Conservation (phyloP, 2,329 filamentous ascomycete genomes). For the Aspergillus phoenicis region DNA sequence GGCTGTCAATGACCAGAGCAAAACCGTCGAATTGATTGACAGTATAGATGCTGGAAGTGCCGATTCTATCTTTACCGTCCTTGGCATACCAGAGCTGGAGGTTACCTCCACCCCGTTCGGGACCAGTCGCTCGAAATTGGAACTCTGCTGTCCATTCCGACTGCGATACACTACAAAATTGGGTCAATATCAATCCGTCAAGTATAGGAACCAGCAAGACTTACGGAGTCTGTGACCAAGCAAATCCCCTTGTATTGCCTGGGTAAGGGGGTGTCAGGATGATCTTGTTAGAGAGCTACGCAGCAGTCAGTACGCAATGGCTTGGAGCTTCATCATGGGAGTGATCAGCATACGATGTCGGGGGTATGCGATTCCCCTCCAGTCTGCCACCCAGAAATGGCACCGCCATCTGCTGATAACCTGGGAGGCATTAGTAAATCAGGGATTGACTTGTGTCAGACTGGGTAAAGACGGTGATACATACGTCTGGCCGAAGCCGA, state of each 20-base stretch:
- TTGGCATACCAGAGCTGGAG: constrained; percentile 90
- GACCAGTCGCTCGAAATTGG: constrained; percentile 83
- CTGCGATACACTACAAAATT: constrained; percentile 45
- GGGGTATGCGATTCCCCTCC: constrained; percentile 57
- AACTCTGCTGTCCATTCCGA: constrained; percentile 80
- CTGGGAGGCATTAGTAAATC: constrained; percentile 40
- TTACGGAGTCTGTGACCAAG: constrained; percentile 71
- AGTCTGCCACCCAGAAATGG: constrained; percentile 59
- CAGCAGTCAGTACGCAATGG: constrained; percentile 18
- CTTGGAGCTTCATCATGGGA: not conserved
- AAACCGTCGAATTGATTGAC: constrained; percentile 86
- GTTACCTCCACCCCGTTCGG: constrained; percentile 83
- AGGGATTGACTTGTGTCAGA: not conserved
- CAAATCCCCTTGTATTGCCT: constrained; percentile 78
- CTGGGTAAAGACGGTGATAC: constrained; percentile 12
- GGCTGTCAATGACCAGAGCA: constrained; percentile 80
- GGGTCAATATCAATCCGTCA: constrained; percentile 14
- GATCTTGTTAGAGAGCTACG: constrained; percentile 77
- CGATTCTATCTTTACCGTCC: constrained; percentile 66
- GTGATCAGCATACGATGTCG: not conserved
- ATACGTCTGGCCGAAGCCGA: constrained; percentile 70
- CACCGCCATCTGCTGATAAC: constrained; percentile 59
- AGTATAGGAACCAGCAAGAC: constrained; percentile 15
- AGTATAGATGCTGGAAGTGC: constrained; percentile 79
- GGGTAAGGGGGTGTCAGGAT: constrained; percentile 88